Evolutionary conservation across 2,329 filamentous ascomycete species (phyloP).

Genomic region (Samsoniella hepiali): DNA sequence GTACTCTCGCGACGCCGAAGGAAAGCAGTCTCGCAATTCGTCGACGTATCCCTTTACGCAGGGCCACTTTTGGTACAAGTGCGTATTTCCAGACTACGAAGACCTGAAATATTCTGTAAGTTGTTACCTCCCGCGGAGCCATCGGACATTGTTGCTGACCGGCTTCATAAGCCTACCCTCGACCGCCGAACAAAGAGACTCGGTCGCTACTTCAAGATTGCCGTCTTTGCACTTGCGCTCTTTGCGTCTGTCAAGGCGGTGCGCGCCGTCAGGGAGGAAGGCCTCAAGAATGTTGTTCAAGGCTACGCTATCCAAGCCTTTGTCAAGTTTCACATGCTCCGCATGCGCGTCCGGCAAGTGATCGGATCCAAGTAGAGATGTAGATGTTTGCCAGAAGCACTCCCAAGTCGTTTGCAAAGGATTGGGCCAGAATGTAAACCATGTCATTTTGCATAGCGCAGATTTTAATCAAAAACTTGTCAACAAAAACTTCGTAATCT

Average conservation of each 20-base stretch:
- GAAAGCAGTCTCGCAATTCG: constrained; percentile 32
- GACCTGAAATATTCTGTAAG: constrained; percentile 35
- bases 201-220: constrained; percentile 7
- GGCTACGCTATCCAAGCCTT: constrained; percentile 14
- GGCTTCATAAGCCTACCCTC: not conserved
- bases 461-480: not conserved
- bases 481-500: not conserved
- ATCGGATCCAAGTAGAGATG: not conserved
- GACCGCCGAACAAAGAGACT: constrained; percentile 1
- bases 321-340: constrained; percentile 14
- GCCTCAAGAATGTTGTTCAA: constrained; percentile 6
- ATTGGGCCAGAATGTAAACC: not conserved
- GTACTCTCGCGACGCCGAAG: constrained; percentile 31
- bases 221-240: constrained; percentile 2
- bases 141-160: not conserved
- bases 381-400: not conserved
- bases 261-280: constrained; percentile 7
- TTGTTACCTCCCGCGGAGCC: not conserved
- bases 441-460: not conserved
- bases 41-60: constrained; percentile 37
- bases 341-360: not conserved
- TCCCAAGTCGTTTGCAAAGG: not conserved
- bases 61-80: constrained; percentile 34
- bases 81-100: constrained; percentile 34
- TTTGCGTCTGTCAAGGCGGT: constrained; percentile 9